A percentile compares a stretch with the other conserved stretches of the same genome.
phyloP scores from a whole-genome alignment of 495 filamentous ascomycete species.

The Pseudevernia furfuracea region DNA sequence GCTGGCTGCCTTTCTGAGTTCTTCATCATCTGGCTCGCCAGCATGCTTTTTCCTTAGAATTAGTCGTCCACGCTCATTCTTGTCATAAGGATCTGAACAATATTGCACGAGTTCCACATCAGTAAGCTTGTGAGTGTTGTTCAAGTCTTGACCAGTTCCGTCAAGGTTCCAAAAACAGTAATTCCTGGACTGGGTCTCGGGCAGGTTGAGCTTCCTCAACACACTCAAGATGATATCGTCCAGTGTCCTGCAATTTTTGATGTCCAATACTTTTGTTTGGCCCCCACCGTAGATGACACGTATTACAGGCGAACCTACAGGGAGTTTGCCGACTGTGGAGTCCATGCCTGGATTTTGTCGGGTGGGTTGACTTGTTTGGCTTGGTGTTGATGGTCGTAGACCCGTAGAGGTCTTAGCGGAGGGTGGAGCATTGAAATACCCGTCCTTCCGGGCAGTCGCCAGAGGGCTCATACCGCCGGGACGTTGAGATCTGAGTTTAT shows the following conservation, averaged over 20 bases:
- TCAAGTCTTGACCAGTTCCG: slow-evolving; percentile 72
- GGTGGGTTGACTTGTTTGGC: slow-evolving; percentile 9
- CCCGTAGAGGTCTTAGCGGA: slow-evolving; percentile 42
- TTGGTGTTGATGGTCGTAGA: slow-evolving; percentile 41
- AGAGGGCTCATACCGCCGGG: slow-evolving; percentile 47
- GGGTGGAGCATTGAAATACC: slow-evolving; percentile 45
- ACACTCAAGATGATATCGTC: slow-evolving; percentile 86
- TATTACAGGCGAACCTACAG: slow-evolving; percentile 72
- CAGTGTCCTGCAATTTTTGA: slow-evolving; percentile 78
- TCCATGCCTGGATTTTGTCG: slow-evolving; percentile 66
- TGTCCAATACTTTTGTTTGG: slow-evolving; percentile 83
- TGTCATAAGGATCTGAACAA: slow-evolving; percentile 52
- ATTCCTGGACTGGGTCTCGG: slow-evolving; percentile 68
- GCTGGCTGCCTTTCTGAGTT: slow-evolving; percentile 71
- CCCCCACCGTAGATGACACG: slow-evolving; percentile 85
- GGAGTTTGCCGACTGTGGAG: slow-evolving; percentile 71
- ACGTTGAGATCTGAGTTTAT: slow-evolving; percentile 39
- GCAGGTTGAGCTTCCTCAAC: slow-evolving; percentile 68
- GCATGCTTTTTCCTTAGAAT: slow-evolving; percentile 84
- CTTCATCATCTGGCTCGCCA: slow-evolving; percentile 73
- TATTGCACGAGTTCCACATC: slow-evolving; percentile 84
- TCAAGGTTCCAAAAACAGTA: slow-evolving; percentile 79
- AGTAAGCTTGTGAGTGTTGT: slow-evolving; percentile 65
- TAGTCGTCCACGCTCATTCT: slow-evolving; percentile 72
- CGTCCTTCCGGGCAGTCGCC: slow-evolving; percentile 43